These are phyloP conservation scores for Phytophthora pisi DNA, from an alignment of 352 stramenopile species.

Conservation along the genomic window DNA sequence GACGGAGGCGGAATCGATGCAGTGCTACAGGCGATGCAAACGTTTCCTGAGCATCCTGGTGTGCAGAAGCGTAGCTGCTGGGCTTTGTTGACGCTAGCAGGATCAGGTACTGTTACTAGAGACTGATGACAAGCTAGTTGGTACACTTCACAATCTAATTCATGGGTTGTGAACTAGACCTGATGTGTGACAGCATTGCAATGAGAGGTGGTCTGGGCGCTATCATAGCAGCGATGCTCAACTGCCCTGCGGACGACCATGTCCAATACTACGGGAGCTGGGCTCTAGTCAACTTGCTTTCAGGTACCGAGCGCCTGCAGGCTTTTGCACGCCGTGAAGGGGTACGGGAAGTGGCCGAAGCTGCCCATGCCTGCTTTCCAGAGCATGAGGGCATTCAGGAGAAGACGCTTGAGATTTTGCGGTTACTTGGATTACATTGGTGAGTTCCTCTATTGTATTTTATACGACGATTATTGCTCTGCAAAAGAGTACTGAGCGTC, in stretches of 20 bases:
- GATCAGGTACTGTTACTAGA: conserved; percentile 51
- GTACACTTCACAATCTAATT: not conserved
- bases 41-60: conserved; percentile 64
- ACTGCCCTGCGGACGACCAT: conserved; percentile 59
- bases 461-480: conserved; percentile 24
- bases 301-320: conserved; percentile 51
- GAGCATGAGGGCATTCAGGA: conserved; percentile 82
- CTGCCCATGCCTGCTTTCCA: conserved; percentile 81
- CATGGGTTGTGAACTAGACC: conserved; percentile 37
- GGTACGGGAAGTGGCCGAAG: conserved; percentile 83
- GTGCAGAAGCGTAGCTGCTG: conserved; percentile 88
- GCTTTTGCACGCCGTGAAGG: conserved; percentile 67
- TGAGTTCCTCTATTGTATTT: conserved; percentile 27
- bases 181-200: conserved; percentile 71
- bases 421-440: conserved; percentile 35
- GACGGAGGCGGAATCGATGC: conserved; percentile 77
- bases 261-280: conserved; percentile 74
- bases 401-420: conserved; percentile 75
- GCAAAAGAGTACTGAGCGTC: conserved; percentile 52
- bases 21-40: conserved; percentile 85
- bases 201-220: conserved; percentile 65
- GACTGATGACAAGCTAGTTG: not conserved
- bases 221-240: conserved; percentile 77
- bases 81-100: conserved; percentile 82
- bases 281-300: conserved; percentile 75